Evolutionary conservation across 441 rosid genomes (phyloP).

Genomic region (Pelargonium australe): DNA sequence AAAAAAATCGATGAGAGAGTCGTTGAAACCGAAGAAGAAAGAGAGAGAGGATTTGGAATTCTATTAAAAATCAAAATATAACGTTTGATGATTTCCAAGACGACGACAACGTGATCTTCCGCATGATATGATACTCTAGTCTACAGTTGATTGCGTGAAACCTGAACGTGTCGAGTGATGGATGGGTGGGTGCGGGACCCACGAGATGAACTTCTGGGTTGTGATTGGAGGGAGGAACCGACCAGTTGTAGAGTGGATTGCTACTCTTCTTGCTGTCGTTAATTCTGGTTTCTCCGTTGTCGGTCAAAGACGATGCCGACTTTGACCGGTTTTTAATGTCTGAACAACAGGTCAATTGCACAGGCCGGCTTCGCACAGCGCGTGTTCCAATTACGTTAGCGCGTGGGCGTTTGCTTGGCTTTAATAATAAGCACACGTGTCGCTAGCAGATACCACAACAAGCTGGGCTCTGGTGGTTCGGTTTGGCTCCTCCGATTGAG

Average conservation of each 20-base stretch:
- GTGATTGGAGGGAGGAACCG: background rate
- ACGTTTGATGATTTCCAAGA: background rate
- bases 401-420: background rate
- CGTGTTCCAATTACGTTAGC: background rate
- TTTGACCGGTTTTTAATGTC: background rate
- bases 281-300: background rate
- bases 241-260: background rate
- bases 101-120: too few species aligned
- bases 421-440: background rate
- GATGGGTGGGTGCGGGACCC: background rate
- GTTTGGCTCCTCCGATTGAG: too few species aligned
- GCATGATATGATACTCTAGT: too few species aligned
- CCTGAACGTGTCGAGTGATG: background rate
- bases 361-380: background rate
- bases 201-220: background rate
- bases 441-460: background rate
- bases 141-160: background rate
- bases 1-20: background rate
- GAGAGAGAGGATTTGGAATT: too few species aligned
- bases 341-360: background rate
- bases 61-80: background rate
- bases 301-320: slow-evolving; percentile 1
- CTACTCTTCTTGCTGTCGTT: background rate
- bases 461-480: too few species aligned
- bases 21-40: slow-evolving; percentile 4